These are phyloP conservation scores for Aristolochia contorta DNA, from an alignment of 164 flowering plant genomes.

Conservation along the genomic window DNA sequence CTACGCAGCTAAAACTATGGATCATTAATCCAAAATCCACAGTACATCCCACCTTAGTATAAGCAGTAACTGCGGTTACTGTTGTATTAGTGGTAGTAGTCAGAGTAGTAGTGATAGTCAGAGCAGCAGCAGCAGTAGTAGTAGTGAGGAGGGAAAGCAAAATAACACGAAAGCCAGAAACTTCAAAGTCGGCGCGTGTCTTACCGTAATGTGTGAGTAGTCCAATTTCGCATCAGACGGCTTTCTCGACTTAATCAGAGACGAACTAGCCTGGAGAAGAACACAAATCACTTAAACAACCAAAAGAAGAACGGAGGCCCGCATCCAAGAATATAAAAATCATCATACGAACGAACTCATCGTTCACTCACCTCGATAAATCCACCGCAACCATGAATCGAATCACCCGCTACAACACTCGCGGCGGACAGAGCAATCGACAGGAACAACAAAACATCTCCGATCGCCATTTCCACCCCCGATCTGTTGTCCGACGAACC, in stretches of 20 bases:
- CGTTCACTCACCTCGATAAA: slow-evolving; percentile 64
- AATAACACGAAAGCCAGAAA: not conserved
- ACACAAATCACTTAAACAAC: not conserved
- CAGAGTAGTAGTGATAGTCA: not conserved
- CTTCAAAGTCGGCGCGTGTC: not conserved
- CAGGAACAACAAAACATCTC: slow-evolving; percentile 12
- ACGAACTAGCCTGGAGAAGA: slow-evolving; percentile 54
- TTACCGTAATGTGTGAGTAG: slow-evolving; percentile 90
- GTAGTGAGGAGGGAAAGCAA: too few species aligned
- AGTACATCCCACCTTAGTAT: too few species aligned
- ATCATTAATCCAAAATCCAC: too few species aligned
- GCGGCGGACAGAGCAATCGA: slow-evolving; percentile 10
- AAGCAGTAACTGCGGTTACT: too few species aligned
- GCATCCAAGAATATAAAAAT: not conserved
- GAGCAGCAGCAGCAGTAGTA: not conserved
- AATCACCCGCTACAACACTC: slow-evolving; percentile 43
- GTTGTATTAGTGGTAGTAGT: not conserved
- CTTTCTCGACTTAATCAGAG: slow-evolving; percentile 78
- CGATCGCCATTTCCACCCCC: slow-evolving; percentile 19
- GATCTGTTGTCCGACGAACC: slow-evolving; percentile 1
- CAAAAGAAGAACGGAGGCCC: not conserved
- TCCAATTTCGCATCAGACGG: slow-evolving; percentile 68
- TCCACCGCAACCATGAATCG: slow-evolving; percentile 96
- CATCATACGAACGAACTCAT: not conserved
- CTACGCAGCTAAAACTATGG: too few species aligned